Base-by-base conservation (phyloP, 192 early-diverging fungal species). In the Linnemannia exigua region DNA sequence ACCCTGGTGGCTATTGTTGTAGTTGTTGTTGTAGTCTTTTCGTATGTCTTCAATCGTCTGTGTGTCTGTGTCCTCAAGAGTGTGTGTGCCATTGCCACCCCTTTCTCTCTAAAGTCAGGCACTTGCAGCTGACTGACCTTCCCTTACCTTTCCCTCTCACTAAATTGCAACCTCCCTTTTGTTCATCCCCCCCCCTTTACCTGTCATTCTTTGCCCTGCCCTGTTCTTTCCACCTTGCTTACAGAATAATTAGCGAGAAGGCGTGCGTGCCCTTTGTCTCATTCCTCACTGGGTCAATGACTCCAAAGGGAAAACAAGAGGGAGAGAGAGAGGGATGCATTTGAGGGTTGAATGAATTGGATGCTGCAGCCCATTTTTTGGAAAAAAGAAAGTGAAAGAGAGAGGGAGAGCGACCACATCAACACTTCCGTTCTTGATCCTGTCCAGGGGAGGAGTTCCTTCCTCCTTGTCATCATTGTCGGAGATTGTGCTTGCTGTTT, bases 71-170 rank as follows among this genome's bases (percentile, higher is more conserved):
- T 25, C n/a, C 12, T 25, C 22, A 17, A 17, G 48, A 4, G 15
- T 17, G 37, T 15, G 22, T 20, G 47, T 33, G 33, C 51, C 77
- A 79, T 79, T 72, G 77, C 77, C 77, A 79, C 77, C 77, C 77
- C 77, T 79, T 72, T 79, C 70, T 79, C 70, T 54, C 47, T 16
- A 63, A 31, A 31, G 58, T 63, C 58, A 63, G 58, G 22, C 66
- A n/a, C 47, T 33, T 79, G 54, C 77, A 79, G 69, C 77, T 79
- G 77, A 79, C 54, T 77, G 76, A 58, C 52, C 31, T 46, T 31
- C 48, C 47, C 63, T 69, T n/a, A 22, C 9, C 41, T 44, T 69
- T 37, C 25, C 36, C 2, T 19, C 25, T 14, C n/a, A 63, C 35
- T 8, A 7, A 38, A 41, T 41, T 17, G 37, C 22, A 38, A 36